Evolutionary conservation across 2,329 filamentous ascomycete species (phyloP), one percentile per base, ranked within the genome.

Genomic region (Lachnellula suecica): DNA sequence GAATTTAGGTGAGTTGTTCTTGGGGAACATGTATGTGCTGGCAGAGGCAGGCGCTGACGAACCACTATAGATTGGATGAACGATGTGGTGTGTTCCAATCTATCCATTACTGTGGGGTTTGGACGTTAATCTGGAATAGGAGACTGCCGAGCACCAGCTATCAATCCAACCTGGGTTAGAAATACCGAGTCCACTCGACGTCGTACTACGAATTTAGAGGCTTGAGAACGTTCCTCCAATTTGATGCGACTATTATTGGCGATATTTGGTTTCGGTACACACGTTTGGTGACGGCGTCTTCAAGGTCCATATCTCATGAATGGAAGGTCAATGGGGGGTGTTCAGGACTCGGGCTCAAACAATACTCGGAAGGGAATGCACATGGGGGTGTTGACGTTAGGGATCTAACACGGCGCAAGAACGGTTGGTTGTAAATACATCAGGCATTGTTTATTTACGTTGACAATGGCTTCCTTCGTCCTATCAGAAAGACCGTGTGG

Each of bases 1-100:
- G 58, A 65, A 44, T 65, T 57, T 46, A 54, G 63, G 62, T 63
- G 51, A 53, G 52, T 59, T 46, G 25, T 48, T 44, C 40, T 35
- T n/a, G 15, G 31, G n/a, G 24, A 15, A 27, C 31, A 31, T 50
- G 38, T n/a, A 22, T 22, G 11, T 27, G 11, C 15, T 43, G n/a
- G n/a, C 29, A 37, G 31, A 34, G 43, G 51, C 44, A 31, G 38
- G 38, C 48, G 47, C 52, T 59, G 51, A 53, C 56, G 43, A 56
- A 20, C 44, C 11, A 20, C n/a, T 42, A 45, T 54, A 66, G 63
- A 57, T 54, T 65, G 52, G 60, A 60, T 52, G 62, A 66, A 58
- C 54, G 51, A 47, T 66, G 64, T 58, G 63, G 64, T 65, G 48
- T 43, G 63, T 52, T 47, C 4, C 20, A 13, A 47, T 43, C 19